Conservation (phyloP, 2,329 filamentous ascomycete genomes). For the Leptosphaerulina australis region DNA sequence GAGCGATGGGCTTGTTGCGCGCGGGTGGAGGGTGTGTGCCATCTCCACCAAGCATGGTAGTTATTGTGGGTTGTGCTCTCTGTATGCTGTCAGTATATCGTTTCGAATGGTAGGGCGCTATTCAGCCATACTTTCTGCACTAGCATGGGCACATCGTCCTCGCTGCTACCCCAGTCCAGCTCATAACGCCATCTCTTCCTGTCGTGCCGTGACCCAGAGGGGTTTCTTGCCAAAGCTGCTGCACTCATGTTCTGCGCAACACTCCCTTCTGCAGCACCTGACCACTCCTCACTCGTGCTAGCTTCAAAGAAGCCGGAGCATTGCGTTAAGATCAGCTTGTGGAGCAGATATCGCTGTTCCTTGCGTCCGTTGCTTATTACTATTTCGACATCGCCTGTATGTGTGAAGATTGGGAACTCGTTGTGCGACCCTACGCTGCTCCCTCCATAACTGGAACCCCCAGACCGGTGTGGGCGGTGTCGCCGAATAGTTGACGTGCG, state of each 20-base stretch:
- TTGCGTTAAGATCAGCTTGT: slow-evolving; percentile 83
- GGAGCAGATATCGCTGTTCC: slow-evolving; percentile 84
- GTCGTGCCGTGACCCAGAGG: slow-evolving; percentile 50
- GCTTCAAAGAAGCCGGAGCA: slow-evolving; percentile 95
- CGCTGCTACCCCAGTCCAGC: slow-evolving; percentile 73
- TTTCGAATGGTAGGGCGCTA: neutral
- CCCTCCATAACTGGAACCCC: slow-evolving; percentile 80
- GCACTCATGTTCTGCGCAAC: slow-evolving; percentile 31
- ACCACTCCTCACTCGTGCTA: slow-evolving; percentile 81
- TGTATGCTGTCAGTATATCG: slow-evolving; percentile 20
- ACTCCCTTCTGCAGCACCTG: slow-evolving; percentile 49
- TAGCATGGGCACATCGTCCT: slow-evolving; percentile 82
- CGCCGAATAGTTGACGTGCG: slow-evolving; percentile 55
- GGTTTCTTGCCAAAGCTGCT: slow-evolving; percentile 49
- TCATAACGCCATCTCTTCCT: slow-evolving; percentile 83
- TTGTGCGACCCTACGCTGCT: slow-evolving; percentile 73
- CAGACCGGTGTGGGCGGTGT: slow-evolving; percentile 72
- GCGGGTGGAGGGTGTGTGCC: slow-evolving; percentile 51
- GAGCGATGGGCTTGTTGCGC: slow-evolving; percentile 67
- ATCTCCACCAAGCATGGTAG: slow-evolving; percentile 65
- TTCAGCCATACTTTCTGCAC: slow-evolving; percentile 70
- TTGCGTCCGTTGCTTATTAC: slow-evolving; percentile 71
- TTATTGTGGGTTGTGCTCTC: slow-evolving; percentile 38
- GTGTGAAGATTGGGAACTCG: slow-evolving; percentile 89
- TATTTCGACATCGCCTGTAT: slow-evolving; percentile 93